Percentiles rank a stretch among this genome's conserved stretches.
These are phyloP conservation scores for Aspergillus cavernicola DNA, from an alignment of 495 filamentous ascomycete species.

Conservation along the genomic window DNA sequence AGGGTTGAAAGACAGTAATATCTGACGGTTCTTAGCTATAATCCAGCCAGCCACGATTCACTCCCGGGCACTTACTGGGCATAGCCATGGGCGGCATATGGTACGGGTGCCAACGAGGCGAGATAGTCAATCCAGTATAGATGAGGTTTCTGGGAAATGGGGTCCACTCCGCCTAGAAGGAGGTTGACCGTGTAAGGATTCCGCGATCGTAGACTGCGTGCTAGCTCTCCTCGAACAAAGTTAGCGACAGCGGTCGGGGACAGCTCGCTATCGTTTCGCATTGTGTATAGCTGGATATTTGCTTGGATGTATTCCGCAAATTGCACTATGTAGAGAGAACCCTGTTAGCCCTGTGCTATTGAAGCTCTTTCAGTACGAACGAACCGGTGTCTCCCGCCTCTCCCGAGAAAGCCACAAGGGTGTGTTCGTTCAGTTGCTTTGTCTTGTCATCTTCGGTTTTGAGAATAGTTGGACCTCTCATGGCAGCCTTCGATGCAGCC, in stretches of 20 bases:
- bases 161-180: slow-evolving; percentile 86
- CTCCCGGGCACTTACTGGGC: slow-evolving; percentile 68
- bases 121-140: slow-evolving; percentile 98
- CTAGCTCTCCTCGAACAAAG: slow-evolving; percentile 91
- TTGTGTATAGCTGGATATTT: slow-evolving; percentile 95
- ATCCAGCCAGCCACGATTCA: not conserved
- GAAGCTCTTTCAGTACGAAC: slow-evolving; percentile 4
- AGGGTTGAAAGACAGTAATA: slow-evolving; percentile 95
- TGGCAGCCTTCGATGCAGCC: slow-evolving; percentile 93
- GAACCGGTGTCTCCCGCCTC: slow-evolving; percentile 95
- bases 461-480: slow-evolving; percentile 93
- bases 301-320: slow-evolving; percentile 99
- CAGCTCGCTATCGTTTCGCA: slow-evolving; percentile 92
- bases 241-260: slow-evolving; percentile 81
- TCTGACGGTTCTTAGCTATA: slow-evolving; percentile 36
- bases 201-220: slow-evolving; percentile 80
- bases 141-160: slow-evolving; percentile 78
- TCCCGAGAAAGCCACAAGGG: slow-evolving; percentile 92
- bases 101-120: slow-evolving; percentile 78
- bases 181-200: slow-evolving; percentile 96
- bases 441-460: slow-evolving; percentile 98
- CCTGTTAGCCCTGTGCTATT: slow-evolving; percentile 24
- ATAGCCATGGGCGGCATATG: slow-evolving; percentile 97
- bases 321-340: slow-evolving; percentile 63
- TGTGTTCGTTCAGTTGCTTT: slow-evolving; percentile 81